A percentile compares a stretch with the other conserved stretches of the same genome.
Conservation (phyloP, 73 alveolate genomes). For the Paramecium tetraurelia region DNA sequence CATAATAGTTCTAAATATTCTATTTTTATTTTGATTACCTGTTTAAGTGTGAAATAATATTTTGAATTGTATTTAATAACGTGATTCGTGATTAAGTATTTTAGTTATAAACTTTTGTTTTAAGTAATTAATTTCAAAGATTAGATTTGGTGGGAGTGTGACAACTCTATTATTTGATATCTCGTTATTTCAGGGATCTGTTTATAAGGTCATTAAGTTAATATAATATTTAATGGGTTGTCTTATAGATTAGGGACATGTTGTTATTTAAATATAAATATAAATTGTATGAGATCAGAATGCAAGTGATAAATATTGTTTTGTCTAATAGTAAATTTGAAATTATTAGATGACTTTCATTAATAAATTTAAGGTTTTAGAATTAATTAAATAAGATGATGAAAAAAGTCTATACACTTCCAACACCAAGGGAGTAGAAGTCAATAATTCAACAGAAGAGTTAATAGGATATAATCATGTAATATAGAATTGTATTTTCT, state of each 20-base stretch:
- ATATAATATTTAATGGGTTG: neutral
- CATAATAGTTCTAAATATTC: no score
- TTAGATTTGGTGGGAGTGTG: neutral
- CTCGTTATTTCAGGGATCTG: neutral
- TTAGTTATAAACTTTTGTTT: no score
- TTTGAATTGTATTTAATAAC: neutral
- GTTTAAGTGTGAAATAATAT: neutral
- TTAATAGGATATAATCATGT: neutral
- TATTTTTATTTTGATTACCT: no score
- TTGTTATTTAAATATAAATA: neutral
- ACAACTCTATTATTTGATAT: neutral
- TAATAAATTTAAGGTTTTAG: neutral
- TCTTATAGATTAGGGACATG: neutral
- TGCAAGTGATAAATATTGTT: neutral
- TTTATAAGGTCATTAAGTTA: neutral
- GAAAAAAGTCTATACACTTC: neutral
- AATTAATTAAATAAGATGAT: neutral
- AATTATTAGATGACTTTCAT: neutral
- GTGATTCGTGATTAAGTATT: neutral
- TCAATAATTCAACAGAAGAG: neutral
- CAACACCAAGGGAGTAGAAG: neutral
- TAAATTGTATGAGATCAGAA: neutral
- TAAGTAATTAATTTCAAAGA: neutral
- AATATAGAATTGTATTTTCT: neutral
- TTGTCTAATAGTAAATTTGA: neutral